These are phyloP conservation scores for Tuctoria greenei DNA, from an alignment of 176 grass and related monocot genomes.

Conservation along the genomic window DNA sequence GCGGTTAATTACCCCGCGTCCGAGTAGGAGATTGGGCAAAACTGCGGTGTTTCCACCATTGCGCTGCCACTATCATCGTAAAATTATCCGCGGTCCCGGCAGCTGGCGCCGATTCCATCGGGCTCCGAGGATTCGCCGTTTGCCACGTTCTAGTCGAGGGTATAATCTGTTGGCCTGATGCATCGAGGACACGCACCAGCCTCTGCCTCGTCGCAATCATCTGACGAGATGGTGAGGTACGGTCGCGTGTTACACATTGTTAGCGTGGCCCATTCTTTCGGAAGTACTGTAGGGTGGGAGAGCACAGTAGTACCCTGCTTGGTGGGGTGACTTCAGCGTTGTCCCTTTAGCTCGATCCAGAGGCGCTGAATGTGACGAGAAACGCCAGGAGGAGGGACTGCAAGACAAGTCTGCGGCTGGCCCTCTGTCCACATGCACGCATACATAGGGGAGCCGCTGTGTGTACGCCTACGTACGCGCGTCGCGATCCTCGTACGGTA, in stretches of 20 bases:
- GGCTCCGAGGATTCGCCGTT: not conserved
- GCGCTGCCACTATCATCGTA: not conserved
- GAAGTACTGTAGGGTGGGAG: not conserved
- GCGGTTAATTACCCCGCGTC: not conserved
- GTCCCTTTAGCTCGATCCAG: not conserved
- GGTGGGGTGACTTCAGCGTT: not conserved
- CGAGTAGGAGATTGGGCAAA: not conserved
- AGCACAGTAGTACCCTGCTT: not conserved
- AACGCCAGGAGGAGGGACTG: not conserved
- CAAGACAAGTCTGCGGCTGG: not conserved
- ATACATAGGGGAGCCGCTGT: not conserved
- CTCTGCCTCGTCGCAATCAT: constrained; percentile 25
- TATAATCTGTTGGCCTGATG: not conserved
- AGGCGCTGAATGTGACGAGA: not conserved
- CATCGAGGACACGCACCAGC: not conserved
- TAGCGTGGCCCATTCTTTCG: not conserved
- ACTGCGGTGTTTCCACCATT: not conserved
- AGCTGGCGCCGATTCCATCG: not conserved
- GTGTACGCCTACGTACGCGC: not conserved
- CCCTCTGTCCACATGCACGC: not conserved
- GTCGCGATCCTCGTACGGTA: not conserved
- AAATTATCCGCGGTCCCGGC: not conserved
- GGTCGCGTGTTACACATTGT: not conserved
- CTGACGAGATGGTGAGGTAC: not conserved
- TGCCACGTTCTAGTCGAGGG: not conserved